A percentile compares a stretch with the other conserved stretches of the same genome.
These are phyloP conservation scores for Grosmannia huntii DNA, from an alignment of 2,329 filamentous ascomycete species.

Conservation along the genomic window DNA sequence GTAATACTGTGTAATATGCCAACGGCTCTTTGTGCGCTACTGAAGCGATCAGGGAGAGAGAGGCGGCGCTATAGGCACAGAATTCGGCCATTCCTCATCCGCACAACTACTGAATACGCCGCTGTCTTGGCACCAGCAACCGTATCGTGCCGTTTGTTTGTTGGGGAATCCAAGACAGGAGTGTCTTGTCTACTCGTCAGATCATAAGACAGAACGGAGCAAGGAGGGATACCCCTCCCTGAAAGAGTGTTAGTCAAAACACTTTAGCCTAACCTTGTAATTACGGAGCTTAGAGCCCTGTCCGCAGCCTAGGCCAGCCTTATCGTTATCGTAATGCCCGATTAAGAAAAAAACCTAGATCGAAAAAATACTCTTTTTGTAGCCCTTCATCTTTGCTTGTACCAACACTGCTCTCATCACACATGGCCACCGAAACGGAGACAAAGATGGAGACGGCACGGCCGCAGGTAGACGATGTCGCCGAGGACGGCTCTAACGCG, in stretches of 20 bases:
- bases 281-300: too few species aligned
- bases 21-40: neutral
- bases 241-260: too few species aligned
- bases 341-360: neutral
- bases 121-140: neutral
- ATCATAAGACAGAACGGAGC: too few species aligned
- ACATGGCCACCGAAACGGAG: neutral
- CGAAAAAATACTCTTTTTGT: neutral
- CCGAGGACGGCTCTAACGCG: constrained; percentile 25
- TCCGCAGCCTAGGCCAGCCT: neutral
- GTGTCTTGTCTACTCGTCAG: too few species aligned
- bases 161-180: too few species aligned
- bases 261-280: too few species aligned
- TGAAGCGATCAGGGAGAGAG: neutral
- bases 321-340: neutral
- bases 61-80: neutral
- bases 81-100: neutral
- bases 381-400: neutral
- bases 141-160: neutral
- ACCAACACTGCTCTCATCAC: neutral
- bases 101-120: neutral
- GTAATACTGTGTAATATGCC: neutral
- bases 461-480: neutral
- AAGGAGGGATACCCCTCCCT: too few species aligned
- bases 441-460: neutral